Percentiles rank a stretch among this genome's conserved stretches.
phyloP scores from a whole-genome alignment of 2,329 filamentous ascomycete genomes.

The Falciphora oryzae region DNA sequence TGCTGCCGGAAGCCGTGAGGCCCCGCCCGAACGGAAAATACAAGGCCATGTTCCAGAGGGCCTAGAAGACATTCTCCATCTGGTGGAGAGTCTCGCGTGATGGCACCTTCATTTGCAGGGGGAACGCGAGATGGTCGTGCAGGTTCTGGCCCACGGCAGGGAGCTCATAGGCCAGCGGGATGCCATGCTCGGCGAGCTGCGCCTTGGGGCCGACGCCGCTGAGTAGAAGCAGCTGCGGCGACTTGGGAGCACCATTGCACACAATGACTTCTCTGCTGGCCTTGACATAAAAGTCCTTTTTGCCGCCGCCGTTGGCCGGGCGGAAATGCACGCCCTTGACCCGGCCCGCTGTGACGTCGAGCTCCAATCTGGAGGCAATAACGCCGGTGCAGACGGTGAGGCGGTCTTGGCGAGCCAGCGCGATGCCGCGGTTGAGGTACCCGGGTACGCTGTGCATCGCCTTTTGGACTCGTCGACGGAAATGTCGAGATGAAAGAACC shows the following conservation, averaged over 20 bases:
- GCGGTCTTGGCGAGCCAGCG: constrained; percentile 15
- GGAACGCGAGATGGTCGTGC: no score
- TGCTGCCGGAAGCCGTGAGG: no score
- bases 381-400: constrained; percentile 27
- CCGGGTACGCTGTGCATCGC: constrained; percentile 20
- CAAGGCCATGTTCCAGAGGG: no score
- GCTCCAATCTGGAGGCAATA: constrained; percentile 23
- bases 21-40: no score
- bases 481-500: constrained; percentile 19
- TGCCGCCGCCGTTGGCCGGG: constrained; percentile 10
- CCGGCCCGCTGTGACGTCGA: constrained; percentile 17
- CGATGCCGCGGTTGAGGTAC: constrained; percentile 21
- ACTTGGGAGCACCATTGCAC: constrained; percentile 23
- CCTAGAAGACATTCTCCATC: no score
- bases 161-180: constrained; percentile 21
- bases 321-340: constrained; percentile 22
- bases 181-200: constrained; percentile 16
- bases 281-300: constrained; percentile 17
- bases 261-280: constrained; percentile 26
- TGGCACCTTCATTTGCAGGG: no score
- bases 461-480: constrained; percentile 16
- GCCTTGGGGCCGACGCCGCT: constrained; percentile 25
- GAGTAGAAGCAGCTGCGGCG: constrained; percentile 26
- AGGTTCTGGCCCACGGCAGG: no score
- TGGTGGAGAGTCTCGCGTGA: no score